Conservation (phyloP, 352 stramenopile genomes). For the Phytophthora capsici region DNA sequence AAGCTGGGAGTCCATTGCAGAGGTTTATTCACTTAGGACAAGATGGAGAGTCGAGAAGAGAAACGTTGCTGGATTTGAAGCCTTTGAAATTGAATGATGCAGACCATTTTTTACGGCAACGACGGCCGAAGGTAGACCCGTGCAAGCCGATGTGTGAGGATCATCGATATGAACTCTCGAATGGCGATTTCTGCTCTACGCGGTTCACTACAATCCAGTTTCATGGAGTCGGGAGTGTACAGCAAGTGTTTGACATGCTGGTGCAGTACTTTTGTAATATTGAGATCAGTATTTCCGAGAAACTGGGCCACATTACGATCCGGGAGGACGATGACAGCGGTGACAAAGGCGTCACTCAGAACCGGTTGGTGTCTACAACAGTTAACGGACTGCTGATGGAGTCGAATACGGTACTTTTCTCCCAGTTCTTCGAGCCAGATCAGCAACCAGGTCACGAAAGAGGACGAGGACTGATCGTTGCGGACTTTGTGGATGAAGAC, state of each 20-base stretch:
- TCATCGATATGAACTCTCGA: constrained; percentile 32
- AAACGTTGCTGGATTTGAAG: constrained; percentile 31
- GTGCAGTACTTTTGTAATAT: constrained; percentile 44
- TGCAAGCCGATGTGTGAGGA: constrained; percentile 43
- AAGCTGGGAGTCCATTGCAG: constrained; percentile 42
- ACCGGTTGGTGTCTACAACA: constrained; percentile 43
- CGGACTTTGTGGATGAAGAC: constrained; percentile 47
- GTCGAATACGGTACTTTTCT: constrained; percentile 44
- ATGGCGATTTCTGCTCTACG: constrained; percentile 38
- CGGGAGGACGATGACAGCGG: constrained; percentile 45
- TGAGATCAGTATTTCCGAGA: constrained; percentile 53
- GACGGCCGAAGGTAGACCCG: constrained; percentile 35
- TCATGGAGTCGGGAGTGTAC: constrained; percentile 30
- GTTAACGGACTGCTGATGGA: constrained; percentile 42
- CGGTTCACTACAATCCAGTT: constrained; percentile 42
- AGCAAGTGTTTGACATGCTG: constrained; percentile 47
- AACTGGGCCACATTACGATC: constrained; percentile 45
- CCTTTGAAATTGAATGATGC: constrained; percentile 38
- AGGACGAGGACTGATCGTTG: constrained; percentile 38
- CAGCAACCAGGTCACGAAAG: constrained; percentile 9
- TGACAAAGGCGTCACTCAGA: constrained; percentile 35
- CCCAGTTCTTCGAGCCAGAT: constrained; percentile 32
- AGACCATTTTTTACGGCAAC: constrained; percentile 37
- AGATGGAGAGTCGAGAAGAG: constrained; percentile 16
- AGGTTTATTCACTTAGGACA: constrained; percentile 34